These are phyloP conservation scores for Parmales sp. DNA, from an alignment of 108 stramenopile genomes.

Conservation along the genomic window DNA sequence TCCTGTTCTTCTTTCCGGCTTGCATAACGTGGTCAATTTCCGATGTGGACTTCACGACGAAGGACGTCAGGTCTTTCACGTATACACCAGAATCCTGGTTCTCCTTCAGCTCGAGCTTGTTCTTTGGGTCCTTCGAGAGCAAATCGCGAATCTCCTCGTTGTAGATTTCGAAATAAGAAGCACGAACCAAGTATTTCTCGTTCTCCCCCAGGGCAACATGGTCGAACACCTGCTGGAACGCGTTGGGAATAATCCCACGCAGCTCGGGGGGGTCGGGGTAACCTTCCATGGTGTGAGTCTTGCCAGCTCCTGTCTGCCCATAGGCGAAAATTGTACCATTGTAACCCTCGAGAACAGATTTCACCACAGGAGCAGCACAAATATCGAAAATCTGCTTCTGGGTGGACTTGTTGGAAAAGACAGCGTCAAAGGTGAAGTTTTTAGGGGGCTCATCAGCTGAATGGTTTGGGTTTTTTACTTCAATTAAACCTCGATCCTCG, in stretches of 20 bases:
- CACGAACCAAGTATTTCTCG: conserved; percentile 79
- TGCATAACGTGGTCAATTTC: conserved; percentile 76
- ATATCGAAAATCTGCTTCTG: conserved; percentile 83
- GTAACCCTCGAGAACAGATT: conserved; percentile 87
- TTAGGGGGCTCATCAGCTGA: conserved; percentile 55
- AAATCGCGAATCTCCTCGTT: conserved; percentile 97
- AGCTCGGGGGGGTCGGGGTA: conserved; percentile 49
- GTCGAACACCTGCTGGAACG: conserved; percentile 43
- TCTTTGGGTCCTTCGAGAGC: conserved; percentile 52
- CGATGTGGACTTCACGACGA: conserved; percentile 55
- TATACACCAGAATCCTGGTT: conserved; percentile 69
- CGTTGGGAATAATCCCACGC: conserved; percentile 88
- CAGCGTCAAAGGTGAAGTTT: conserved; percentile 86
- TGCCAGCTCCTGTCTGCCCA: conserved; percentile 90
- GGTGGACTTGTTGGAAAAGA: conserved; percentile 61
- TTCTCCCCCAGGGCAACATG: conserved; percentile 43
- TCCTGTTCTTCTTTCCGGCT: conserved; percentile 71
- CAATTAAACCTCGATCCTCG: conserved; percentile 52
- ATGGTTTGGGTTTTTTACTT: conserved; percentile 56
- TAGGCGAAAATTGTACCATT: conserved; percentile 97
- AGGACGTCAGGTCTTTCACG: conserved; percentile 66
- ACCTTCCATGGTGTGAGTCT: conserved; percentile 93
- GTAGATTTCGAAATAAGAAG: conserved; percentile 95
- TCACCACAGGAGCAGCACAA: conserved; percentile 78
- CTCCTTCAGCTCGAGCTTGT: conserved; percentile 58